Percentiles rank a stretch among this genome's conserved stretches.
phyloP scores from a whole-genome alignment of 495 filamentous ascomycete genomes.

The Trichoderma virens region DNA sequence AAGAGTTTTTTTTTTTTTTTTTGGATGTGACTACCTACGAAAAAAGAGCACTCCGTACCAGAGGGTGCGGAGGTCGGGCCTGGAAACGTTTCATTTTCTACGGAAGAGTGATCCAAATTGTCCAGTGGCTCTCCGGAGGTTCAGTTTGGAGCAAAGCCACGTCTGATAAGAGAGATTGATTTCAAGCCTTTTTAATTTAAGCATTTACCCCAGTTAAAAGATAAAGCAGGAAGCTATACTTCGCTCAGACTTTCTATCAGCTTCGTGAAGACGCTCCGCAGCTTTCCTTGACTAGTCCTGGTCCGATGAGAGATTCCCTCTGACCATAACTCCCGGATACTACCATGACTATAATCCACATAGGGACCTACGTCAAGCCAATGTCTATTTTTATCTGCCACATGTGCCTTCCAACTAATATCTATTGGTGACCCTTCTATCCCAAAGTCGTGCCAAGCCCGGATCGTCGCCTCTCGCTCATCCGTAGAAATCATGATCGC shows the following conservation, averaged over 20 bases:
- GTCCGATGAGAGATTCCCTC: background rate
- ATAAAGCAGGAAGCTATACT: slow-evolving; percentile 1
- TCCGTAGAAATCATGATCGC: background rate
- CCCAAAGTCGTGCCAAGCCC: slow-evolving; percentile 2
- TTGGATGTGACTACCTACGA: too few species aligned
- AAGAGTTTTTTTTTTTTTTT: too few species aligned
- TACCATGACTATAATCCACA: slow-evolving; percentile 2
- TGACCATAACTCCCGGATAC: background rate
- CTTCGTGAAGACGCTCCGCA: background rate
- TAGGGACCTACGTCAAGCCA: background rate
- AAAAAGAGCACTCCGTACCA: too few species aligned
- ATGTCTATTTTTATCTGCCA: background rate
- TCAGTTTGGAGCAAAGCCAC: background rate
- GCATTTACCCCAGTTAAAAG: background rate
- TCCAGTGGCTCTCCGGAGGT: too few species aligned
- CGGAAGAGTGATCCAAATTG: too few species aligned
- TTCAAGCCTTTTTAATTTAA: background rate
- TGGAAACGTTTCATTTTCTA: too few species aligned
- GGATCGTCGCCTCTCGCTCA: background rate
- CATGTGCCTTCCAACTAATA: background rate
- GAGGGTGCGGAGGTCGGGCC: too few species aligned
- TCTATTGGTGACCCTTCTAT: background rate
- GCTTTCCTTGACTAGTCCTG: background rate
- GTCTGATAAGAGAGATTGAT: background rate
- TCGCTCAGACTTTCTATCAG: background rate